These are phyloP conservation scores for Tuber melanosporum DNA, from an alignment of 495 filamentous ascomycete species.

Conservation along the genomic window DNA sequence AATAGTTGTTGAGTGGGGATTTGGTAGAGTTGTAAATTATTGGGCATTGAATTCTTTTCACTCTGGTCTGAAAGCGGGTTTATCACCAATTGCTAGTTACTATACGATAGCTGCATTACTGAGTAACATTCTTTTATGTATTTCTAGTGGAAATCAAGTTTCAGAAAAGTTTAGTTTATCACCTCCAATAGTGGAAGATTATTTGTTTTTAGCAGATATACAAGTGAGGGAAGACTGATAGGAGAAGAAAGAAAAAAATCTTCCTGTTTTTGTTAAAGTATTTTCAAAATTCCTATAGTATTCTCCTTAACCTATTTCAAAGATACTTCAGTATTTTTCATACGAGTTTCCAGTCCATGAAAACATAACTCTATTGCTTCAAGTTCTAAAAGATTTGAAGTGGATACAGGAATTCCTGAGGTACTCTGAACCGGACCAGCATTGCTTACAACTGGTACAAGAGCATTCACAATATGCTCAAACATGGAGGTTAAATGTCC, in stretches of 20 bases:
- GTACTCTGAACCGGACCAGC: rapidly evolving
- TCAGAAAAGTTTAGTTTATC: neutral
- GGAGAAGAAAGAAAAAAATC: neutral
- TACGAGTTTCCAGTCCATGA: neutral
- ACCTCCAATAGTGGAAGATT: neutral
- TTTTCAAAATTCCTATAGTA: neutral
- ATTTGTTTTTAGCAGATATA: neutral
- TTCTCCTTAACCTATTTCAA: neutral
- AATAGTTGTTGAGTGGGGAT: too few relatives aligned
- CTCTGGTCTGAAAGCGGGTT: too few relatives aligned
- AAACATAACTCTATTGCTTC: neutral
- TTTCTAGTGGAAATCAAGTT: neutral
- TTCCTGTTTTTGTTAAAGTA: neutral
- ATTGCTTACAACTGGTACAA: neutral
- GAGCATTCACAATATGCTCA: neutral
- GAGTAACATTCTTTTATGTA: too few relatives aligned
- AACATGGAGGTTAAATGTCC: neutral
- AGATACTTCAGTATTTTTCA: neutral
- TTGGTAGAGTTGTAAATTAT: too few relatives aligned
- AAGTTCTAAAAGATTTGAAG: neutral
- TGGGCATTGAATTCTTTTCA: too few relatives aligned
- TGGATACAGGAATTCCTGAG: too few relatives aligned
- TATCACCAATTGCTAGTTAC: too few relatives aligned
- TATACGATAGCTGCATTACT: too few relatives aligned
- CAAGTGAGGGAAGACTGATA: neutral